phyloP scores from a whole-genome alignment of 768 basidiomycete species.

The Dioszegia aurantiaca region DNA sequence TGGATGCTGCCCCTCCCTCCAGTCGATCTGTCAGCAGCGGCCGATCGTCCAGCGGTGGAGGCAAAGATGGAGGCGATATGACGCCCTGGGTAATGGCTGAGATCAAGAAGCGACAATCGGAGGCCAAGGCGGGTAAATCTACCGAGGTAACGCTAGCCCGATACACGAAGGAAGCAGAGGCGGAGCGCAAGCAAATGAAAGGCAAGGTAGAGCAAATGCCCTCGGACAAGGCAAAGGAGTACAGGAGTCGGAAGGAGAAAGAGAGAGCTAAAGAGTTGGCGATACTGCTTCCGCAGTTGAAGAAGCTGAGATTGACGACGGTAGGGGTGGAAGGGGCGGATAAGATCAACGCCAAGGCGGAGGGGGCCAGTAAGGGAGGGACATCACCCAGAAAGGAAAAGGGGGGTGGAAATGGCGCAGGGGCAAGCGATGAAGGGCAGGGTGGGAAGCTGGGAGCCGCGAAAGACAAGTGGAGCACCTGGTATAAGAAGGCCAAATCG shows the following conservation, averaged over 20 bases:
- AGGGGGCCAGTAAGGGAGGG: no score
- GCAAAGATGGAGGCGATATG: background rate
- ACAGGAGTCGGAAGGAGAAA: conserved; percentile 14
- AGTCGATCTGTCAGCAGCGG: background rate
- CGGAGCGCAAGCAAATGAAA: conserved; percentile 13
- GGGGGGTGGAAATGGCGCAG: conserved; percentile 2
- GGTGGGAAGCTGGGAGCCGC: background rate
- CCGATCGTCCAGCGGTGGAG: background rate
- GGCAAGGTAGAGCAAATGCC: conserved; percentile 14
- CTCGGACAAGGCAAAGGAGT: conserved; percentile 11
- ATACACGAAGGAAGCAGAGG: conserved; percentile 20
- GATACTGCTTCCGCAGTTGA: conserved; percentile 15
- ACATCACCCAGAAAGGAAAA: no score
- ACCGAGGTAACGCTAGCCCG: conserved; percentile 12
- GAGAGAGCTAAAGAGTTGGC: conserved; percentile 17
- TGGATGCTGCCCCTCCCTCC: conserved; percentile 14
- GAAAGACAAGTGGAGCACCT: conserved; percentile 5
- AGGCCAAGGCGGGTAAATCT: conserved; percentile 16
- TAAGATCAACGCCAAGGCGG: background rate
- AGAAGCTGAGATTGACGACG: conserved; percentile 11
- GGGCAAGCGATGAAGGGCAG: background rate
- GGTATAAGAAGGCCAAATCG: background rate
- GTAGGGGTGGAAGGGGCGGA: conserved; percentile 8
- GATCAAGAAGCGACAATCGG: conserved; percentile 22
- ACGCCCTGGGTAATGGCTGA: conserved; percentile 12